Evolutionary conservation across 495 filamentous ascomycete genomes (phyloP).

Genomic region (Daldinia decipiens): DNA sequence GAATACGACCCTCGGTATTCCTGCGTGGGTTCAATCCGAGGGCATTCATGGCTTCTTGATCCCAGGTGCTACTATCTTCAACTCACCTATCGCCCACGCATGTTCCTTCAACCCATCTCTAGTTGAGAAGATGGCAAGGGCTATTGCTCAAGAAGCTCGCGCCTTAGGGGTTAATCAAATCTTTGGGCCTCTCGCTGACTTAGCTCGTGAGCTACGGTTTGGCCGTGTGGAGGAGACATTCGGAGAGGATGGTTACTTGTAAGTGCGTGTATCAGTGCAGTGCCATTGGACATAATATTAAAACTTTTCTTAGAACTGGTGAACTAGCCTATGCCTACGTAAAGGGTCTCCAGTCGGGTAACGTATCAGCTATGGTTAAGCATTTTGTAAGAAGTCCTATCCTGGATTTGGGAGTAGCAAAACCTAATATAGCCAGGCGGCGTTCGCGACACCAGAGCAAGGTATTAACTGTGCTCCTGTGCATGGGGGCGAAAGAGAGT

Average conservation of each 20-base stretch:
- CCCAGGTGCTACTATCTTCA: constrained; percentile 78
- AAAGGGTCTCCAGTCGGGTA: constrained; percentile 68
- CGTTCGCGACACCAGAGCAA: constrained; percentile 71
- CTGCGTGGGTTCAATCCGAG: constrained; percentile 75
- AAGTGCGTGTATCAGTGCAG: constrained; percentile 15
- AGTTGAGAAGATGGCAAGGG: constrained; percentile 68
- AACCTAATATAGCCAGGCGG: constrained; percentile 50
- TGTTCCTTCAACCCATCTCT: constrained; percentile 71
- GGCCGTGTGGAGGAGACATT: constrained; percentile 77
- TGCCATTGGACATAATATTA: constrained; percentile 1
- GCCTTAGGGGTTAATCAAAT: constrained; percentile 74
- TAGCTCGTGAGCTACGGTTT: constrained; percentile 73
- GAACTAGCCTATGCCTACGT: constrained; percentile 70
- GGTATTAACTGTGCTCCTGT: constrained; percentile 75
- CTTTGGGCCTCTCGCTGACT: constrained; percentile 73
- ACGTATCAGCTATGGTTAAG: constrained; percentile 75
- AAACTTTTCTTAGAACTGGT: constrained; percentile 38
- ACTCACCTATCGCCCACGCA: constrained; percentile 74
- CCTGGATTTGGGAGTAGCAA: background rate
- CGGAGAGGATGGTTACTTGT: constrained; percentile 71
- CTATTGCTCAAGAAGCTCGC: constrained; percentile 68
- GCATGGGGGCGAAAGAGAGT: constrained; percentile 72
- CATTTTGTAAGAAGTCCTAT: constrained; percentile 60
- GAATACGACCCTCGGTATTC: constrained; percentile 72
- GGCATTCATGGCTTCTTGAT: constrained; percentile 76